Evolutionary conservation across 805 yeast genomes (phyloP).

Genomic region (Maudiozyma barnettii): DNA sequence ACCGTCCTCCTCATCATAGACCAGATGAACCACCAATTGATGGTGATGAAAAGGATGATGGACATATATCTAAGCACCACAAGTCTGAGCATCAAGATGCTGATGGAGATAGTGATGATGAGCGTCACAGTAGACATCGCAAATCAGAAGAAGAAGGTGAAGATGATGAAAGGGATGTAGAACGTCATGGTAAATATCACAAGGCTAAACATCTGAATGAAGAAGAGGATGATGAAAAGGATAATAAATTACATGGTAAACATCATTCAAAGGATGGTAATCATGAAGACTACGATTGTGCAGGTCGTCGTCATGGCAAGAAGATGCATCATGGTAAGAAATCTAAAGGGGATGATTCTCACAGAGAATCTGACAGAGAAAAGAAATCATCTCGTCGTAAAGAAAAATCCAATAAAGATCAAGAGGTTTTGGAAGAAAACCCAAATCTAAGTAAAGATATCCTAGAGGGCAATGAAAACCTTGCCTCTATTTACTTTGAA

Average conservation of each 20-base stretch:
- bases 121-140: background rate
- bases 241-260: background rate
- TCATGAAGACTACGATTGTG: background rate
- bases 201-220: background rate
- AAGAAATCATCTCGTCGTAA: no score
- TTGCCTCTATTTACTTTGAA: background rate
- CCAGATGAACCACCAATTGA: background rate
- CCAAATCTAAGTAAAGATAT: background rate
- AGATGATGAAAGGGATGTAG: background rate
- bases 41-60: background rate
- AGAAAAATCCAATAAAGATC: no score
- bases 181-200: background rate
- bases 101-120: no score
- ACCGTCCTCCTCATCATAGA: background rate
- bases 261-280: background rate
- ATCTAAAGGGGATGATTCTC: background rate
- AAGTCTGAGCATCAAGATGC: background rate
- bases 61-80: background rate
- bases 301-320: background rate
- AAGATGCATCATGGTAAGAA: constrained; percentile 1
- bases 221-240: background rate
- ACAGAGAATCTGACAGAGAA: no score
- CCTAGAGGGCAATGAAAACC: background rate
- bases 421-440: no score
- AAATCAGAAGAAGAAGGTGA: background rate